Evolutionary conservation across 768 basidiomycete species (phyloP), one percentile per base, ranked within the genome.

Genomic region (Leccinum rimulosum): DNA sequence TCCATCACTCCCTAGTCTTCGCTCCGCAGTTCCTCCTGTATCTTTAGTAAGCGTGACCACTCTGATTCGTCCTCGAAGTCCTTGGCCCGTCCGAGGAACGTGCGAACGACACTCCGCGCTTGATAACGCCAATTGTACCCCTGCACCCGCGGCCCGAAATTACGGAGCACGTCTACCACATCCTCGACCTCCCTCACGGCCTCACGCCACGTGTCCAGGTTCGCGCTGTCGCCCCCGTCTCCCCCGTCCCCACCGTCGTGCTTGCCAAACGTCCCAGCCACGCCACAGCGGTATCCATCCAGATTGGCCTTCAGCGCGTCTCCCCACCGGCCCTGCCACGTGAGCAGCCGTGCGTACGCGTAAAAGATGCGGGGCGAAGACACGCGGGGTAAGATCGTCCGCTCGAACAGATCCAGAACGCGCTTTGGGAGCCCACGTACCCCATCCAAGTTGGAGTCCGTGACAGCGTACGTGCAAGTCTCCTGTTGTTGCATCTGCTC

Each of bases 51-150:
- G 61, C 79, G 77, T 28, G 77, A 70, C 88, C 91, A 98, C 76
- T 93, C 94, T 4, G 86, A 82, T 71, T 97, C 91, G 54, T 95
- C 95, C 72, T 89, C 91, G 63, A 95, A 98, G 58, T 86, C 91
- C 73, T 79, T 87, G 59, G 91, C 93, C 60, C 91, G 79, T 7
- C 91, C 95, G 75, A 92, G 82, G 74, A 98, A 98, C 54, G 87
- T 89, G 74, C 95, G 80, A 59, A 98, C 82, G 57, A 98, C 79
- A 61, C 93, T 95, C 55, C 89, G 82, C 48, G 86, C 92, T 74
- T 96, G 93, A 66, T 91, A 82, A 72, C 80, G 83, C 97, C 97
- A 98, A 62, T 86, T 88, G 58, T 69, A 73, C 56, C 78, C 75
- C 55, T 72, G 80, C 40, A 82, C 82, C 55, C 82, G 79, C 52